Base-by-base conservation (phyloP, 257 asterid species). In the Gardenia jasminoides region DNA sequence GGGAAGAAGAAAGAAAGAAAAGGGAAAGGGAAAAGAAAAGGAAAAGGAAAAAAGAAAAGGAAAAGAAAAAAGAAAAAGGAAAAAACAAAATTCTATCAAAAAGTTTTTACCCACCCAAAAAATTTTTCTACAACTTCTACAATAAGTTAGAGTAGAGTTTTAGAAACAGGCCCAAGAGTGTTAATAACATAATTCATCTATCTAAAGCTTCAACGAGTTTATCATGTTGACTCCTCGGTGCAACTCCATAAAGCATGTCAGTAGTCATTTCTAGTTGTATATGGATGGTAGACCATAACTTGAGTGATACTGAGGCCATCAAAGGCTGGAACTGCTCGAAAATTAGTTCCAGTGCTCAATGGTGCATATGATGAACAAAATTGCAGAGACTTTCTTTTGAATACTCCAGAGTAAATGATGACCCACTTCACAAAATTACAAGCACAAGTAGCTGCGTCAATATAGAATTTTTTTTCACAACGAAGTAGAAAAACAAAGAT, bases 331-430 rank as follows among this genome's bases (percentile, higher is more conserved):
- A 8, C 64, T 22, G 20, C 64, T 20, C 10, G 28, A 20, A 44
- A 50, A 70, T 22, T 47, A 71, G 62, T n/a, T 71, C 24, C 59
- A 70, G 28, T 67, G 71, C n/a, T 39, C 73, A 36, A 19, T 68
- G 73, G 64, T 20, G 11, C 26, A 58, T 6, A 58, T 58, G 8
- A 20, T 58, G n/a, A 16, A 58, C 10, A 20, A 19, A 58, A 20
- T 58, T 16, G 28, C 64, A 22, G 28, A 20, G 19, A 17, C 61
- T 17, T 58, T 58, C 28, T 58, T 58, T 20, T 20, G 10, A 20
- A 24, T 58, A 20, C 11, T 6, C 28, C 7, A 58, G 24, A 6
- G 64, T 17, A 58, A 58, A 20, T 0, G 64, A 58, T 6, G 28
- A 58, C 30, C 11, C 11, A 58, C 28, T 22, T 20, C 30, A 58